These are phyloP conservation scores for Colletotrichum sp. DNA, from an alignment of 2,329 filamentous ascomycete genomes.

Conservation along the genomic window DNA sequence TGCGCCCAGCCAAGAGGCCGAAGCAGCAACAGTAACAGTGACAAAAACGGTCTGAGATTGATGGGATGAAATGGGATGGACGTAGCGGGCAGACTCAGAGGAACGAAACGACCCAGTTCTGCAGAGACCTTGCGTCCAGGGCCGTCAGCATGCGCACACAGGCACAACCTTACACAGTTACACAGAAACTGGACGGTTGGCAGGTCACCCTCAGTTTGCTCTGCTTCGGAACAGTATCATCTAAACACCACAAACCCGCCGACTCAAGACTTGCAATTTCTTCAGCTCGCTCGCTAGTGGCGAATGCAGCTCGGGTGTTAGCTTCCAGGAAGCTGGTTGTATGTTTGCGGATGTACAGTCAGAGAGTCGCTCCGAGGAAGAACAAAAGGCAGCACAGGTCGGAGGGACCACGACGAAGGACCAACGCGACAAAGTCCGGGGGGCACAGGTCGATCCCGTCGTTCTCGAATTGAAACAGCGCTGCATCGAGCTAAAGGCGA, in stretches of 20 bases:
- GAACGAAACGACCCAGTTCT: not conserved
- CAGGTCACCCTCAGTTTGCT: not conserved
- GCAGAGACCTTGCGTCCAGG: not conserved
- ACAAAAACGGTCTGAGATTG: not conserved
- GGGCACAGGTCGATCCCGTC: slow-evolving; percentile 2
- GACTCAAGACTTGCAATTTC: not conserved
- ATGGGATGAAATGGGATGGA: slow-evolving; percentile 13
- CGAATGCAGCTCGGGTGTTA: not conserved
- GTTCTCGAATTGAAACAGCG: slow-evolving; percentile 11
- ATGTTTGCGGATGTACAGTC: slow-evolving; percentile 4
- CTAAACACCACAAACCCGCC: not conserved
- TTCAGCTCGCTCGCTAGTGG: not conserved
- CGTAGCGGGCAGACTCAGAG: not conserved
- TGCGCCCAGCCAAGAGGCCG: slow-evolving; percentile 6
- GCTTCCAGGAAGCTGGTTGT: not conserved
- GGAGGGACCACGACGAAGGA: not conserved
- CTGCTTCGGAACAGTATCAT: slow-evolving; percentile 11
- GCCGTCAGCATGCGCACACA: slow-evolving; percentile 4
- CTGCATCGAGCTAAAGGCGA: slow-evolving; percentile 3
- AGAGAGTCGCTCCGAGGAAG: not conserved
- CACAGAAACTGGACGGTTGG: slow-evolving; percentile 6
- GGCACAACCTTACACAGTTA: slow-evolving; percentile 13
- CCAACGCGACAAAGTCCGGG: slow-evolving; percentile 1
- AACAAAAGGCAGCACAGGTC: not conserved
- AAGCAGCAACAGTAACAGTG: slow-evolving; percentile 6